Conservation (phyloP, 352 stramenopile genomes). For the Aphanomyces stellatus region DNA sequence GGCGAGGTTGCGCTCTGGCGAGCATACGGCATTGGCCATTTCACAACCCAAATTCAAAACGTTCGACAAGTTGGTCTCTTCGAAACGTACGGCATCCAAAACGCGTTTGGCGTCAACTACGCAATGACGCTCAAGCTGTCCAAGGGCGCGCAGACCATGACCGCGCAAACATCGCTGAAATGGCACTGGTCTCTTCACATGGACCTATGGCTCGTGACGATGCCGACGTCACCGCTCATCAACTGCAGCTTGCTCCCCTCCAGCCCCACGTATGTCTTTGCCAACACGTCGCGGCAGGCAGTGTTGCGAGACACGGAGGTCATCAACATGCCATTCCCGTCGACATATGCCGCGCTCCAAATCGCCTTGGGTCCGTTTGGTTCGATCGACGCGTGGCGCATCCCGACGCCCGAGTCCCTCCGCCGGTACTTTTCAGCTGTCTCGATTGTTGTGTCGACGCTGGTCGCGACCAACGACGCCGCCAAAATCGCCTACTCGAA, state of each 20-base stretch:
- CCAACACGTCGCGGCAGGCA: neutral
- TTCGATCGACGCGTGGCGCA: neutral
- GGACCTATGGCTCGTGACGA: neutral
- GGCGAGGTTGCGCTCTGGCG: neutral
- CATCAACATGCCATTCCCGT: neutral
- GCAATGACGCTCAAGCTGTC: neutral
- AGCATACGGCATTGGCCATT: neutral
- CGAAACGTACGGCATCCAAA: neutral
- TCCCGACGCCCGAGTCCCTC: neutral
- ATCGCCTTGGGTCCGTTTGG: neutral
- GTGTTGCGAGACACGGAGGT: neutral
- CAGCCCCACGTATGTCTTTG: neutral
- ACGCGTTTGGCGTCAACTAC: neutral
- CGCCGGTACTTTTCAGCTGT: neutral
- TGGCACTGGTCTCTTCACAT: neutral
- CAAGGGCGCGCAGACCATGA: neutral
- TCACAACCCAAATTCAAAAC: constrained; percentile 13
- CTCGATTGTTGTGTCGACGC: neutral
- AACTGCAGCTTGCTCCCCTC: neutral
- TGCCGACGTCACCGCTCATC: neutral
- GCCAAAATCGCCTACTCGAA: neutral
- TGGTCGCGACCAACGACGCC: neutral
- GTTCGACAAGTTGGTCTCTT: neutral
- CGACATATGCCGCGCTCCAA: neutral
- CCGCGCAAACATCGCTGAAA: neutral